Conservation (phyloP, 2,329 filamentous ascomycete species). For the Mycosphaerella sp. region DNA sequence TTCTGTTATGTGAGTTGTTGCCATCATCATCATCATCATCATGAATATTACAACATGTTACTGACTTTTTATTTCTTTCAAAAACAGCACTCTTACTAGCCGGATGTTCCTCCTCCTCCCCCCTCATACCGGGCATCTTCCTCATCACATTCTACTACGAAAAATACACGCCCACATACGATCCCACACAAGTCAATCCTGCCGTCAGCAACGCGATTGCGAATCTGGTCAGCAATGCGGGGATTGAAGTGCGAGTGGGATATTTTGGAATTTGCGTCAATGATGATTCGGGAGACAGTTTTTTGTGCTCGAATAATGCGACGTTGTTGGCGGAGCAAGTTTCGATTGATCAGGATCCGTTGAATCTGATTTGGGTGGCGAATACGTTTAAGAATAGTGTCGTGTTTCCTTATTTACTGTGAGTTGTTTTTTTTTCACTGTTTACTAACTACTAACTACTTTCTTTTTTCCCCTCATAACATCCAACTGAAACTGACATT, state of each 20-base stretch:
- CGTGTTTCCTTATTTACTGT: constrained; percentile 96
- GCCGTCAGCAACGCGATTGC: constrained; percentile 76
- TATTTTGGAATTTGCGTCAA: constrained; percentile 98
- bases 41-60: constrained; percentile 9
- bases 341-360: constrained; percentile 82
- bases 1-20: constrained; percentile 79
- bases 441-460: too few relatives aligned
- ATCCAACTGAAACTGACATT: constrained; percentile 17
- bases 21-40: too few relatives aligned
- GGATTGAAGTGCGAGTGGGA: constrained; percentile 83
- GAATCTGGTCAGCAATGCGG: constrained; percentile 80
- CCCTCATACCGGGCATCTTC: constrained; percentile 91
- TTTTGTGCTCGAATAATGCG: constrained; percentile 95
- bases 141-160: constrained; percentile 97
- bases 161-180: constrained; percentile 71
- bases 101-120: constrained; percentile 94
- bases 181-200: constrained; percentile 84
- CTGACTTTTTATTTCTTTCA: background rate
- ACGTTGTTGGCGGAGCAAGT: constrained; percentile 87
- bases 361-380: constrained; percentile 96
- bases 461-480: too few relatives aligned
- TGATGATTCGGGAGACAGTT: constrained; percentile 71
- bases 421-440: constrained; percentile 37
- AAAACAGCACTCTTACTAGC: constrained; percentile 75
- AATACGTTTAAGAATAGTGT: constrained; percentile 98